Conservation (phyloP, 345 rosid genomes). For the Rhodomyrtus tomentosa region DNA sequence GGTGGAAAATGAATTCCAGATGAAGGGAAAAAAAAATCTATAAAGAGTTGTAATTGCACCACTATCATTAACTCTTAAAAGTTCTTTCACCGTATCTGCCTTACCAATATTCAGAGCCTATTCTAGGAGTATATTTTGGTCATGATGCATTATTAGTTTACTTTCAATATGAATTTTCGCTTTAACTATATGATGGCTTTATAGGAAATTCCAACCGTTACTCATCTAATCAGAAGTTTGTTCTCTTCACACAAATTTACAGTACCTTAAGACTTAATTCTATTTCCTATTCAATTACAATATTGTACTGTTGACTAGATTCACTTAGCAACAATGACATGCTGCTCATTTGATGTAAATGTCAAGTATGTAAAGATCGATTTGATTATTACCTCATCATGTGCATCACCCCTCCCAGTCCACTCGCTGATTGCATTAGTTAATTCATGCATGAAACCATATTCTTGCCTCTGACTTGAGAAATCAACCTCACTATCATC, state of each 20-base stretch:
- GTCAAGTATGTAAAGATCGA: neutral
- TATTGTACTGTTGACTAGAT: neutral
- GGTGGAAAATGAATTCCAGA: neutral
- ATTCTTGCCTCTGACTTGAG: slow-evolving; percentile 27
- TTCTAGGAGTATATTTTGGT: neutral
- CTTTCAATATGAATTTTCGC: neutral
- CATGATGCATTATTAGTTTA: neutral
- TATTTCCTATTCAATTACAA: neutral
- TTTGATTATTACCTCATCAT: slow-evolving; percentile 37
- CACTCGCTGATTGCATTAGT: slow-evolving; percentile 18
- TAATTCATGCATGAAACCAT: slow-evolving; percentile 21
- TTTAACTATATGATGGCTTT: neutral
- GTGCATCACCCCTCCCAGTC: slow-evolving; percentile 24
- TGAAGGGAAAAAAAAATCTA: too few relatives aligned
- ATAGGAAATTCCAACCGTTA: neutral
- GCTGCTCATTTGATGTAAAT: neutral
- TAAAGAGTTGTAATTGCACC: too few relatives aligned
- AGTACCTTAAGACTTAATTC: neutral
- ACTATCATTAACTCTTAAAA: too few relatives aligned
- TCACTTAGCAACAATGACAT: neutral
- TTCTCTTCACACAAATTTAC: neutral
- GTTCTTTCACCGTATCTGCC: neutral
- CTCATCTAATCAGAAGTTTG: neutral
- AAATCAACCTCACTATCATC: slow-evolving; percentile 59
- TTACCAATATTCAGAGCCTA: neutral